Evolutionary conservation across 768 basidiomycete genomes (phyloP).

Genomic region (Suillus placidus): DNA sequence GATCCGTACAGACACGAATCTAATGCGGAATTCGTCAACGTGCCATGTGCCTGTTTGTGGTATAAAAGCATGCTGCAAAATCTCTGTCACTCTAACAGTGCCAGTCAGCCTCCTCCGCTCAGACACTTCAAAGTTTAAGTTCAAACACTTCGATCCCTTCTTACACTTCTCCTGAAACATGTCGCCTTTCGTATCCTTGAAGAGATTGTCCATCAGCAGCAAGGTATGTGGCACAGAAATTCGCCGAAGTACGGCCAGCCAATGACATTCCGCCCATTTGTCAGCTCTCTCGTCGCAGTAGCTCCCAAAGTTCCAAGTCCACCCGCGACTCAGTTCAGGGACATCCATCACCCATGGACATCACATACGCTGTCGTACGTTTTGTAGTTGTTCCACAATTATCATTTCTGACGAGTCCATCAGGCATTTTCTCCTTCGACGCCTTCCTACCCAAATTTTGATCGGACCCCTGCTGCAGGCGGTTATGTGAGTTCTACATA

Average conservation of each 20-base stretch:
- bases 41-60: slow-evolving; percentile 4
- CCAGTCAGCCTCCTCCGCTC: neutral
- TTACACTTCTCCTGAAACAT: slow-evolving; percentile 13
- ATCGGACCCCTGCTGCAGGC: slow-evolving; percentile 3
- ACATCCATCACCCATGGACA: slow-evolving; percentile 24
- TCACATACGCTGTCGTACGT: slow-evolving; percentile 27
- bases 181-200: slow-evolving; percentile 23
- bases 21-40: slow-evolving; percentile 5
- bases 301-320: slow-evolving; percentile 24
- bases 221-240: slow-evolving; percentile 18
- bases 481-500: slow-evolving; percentile 21
- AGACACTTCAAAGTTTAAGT: neutral
- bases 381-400: neutral
- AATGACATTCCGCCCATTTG: neutral
- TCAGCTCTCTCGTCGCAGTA: slow-evolving; percentile 3
- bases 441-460: slow-evolving; percentile 9
- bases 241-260: neutral
- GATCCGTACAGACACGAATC: slow-evolving; percentile 20
- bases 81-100: slow-evolving; percentile 6
- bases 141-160: slow-evolving; percentile 2
- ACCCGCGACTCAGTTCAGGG: slow-evolving; percentile 13
- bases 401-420: slow-evolving; percentile 11
- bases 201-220: slow-evolving; percentile 25
- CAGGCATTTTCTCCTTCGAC: slow-evolving; percentile 16
- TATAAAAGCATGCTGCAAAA: slow-evolving; percentile 24